These are phyloP conservation scores for Schwanniomyces yamadae DNA, from an alignment of 805 yeast species.

Conservation along the genomic window DNA sequence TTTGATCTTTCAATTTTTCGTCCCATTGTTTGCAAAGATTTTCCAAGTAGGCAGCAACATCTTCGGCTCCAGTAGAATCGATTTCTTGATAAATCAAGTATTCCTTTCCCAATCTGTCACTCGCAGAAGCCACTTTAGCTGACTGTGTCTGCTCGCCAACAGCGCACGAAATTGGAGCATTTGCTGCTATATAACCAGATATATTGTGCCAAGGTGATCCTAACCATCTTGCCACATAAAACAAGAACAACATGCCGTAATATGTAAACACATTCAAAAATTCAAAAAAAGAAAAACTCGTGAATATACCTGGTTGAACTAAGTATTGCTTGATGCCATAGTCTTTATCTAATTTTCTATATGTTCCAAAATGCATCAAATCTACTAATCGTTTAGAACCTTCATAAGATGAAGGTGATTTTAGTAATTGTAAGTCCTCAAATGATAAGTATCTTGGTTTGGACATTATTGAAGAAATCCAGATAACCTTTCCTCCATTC, in stretches of 20 bases:
- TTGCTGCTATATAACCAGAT: constrained; percentile 85
- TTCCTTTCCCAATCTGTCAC: constrained; percentile 62
- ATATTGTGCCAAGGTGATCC: constrained; percentile 92
- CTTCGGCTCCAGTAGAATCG: constrained; percentile 63
- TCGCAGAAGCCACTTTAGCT: constrained; percentile 67
- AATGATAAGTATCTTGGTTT: constrained; percentile 70
- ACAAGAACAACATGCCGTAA: constrained; percentile 81
- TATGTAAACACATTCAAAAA: constrained; percentile 76
- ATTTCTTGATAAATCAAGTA: constrained; percentile 55
- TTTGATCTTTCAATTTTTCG: constrained; percentile 68
- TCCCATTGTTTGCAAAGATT: constrained; percentile 68
- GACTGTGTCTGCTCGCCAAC: constrained; percentile 54
- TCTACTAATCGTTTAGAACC: constrained; percentile 90
- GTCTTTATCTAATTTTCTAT: constrained; percentile 43
- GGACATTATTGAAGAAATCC: constrained; percentile 87
- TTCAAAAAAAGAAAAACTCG: constrained; percentile 74
- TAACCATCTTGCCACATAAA: constrained; percentile 73
- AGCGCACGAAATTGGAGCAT: constrained; percentile 65
- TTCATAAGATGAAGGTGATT: constrained; percentile 73
- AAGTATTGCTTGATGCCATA: constrained; percentile 69
- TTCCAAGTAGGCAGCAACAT: constrained; percentile 65
- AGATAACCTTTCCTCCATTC: constrained; percentile 65
- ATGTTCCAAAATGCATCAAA: constrained; percentile 73
- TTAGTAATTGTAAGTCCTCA: constrained; percentile 70
- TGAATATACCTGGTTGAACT: constrained; percentile 93